phyloP scores from a whole-genome alignment of 2,329 filamentous ascomycete genomes.

The Xylaria sp. region DNA sequence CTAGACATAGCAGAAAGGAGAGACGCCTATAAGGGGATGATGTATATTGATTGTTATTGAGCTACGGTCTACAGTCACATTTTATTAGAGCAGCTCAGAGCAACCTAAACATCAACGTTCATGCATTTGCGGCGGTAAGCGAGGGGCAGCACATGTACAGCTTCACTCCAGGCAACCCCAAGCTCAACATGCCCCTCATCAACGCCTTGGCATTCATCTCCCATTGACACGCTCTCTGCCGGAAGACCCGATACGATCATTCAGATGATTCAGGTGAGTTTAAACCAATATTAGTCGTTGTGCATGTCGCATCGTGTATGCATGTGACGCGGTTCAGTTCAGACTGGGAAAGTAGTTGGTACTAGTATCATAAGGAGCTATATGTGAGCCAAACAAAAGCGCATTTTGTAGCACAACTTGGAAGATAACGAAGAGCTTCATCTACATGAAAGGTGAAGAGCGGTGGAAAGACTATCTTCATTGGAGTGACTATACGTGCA shows the following conservation, averaged over 20 bases:
- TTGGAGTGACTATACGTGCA: too few relatives aligned
- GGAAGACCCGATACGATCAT: slow-evolving; percentile 8
- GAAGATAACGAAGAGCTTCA: background rate
- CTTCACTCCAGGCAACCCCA: slow-evolving; percentile 13
- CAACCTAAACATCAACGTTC: background rate
- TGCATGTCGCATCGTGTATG: slow-evolving; percentile 9
- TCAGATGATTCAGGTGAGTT: slow-evolving; percentile 9
- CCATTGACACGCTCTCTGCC: background rate
- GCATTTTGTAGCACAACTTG: background rate
- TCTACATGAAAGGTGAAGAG: background rate
- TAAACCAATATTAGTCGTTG: slow-evolving; percentile 16
- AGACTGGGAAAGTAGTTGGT: background rate
- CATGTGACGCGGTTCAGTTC: slow-evolving; percentile 10
- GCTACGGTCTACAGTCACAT: too few relatives aligned
- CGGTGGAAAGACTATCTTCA: slow-evolving; percentile 5
- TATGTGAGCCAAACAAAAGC: background rate
- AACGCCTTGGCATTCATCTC: background rate
- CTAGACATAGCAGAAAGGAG: background rate
- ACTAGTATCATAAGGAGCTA: background rate
- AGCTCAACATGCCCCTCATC: slow-evolving; percentile 22
- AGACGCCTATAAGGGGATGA: background rate
- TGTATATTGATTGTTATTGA: slow-evolving; percentile 8
- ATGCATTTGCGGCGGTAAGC: slow-evolving; percentile 16
- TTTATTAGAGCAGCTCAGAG: background rate
- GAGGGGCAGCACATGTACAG: slow-evolving; percentile 9